Evolutionary conservation across 108 stramenopile genomes (phyloP).

Genomic region (Skeletonema tropicum): DNA sequence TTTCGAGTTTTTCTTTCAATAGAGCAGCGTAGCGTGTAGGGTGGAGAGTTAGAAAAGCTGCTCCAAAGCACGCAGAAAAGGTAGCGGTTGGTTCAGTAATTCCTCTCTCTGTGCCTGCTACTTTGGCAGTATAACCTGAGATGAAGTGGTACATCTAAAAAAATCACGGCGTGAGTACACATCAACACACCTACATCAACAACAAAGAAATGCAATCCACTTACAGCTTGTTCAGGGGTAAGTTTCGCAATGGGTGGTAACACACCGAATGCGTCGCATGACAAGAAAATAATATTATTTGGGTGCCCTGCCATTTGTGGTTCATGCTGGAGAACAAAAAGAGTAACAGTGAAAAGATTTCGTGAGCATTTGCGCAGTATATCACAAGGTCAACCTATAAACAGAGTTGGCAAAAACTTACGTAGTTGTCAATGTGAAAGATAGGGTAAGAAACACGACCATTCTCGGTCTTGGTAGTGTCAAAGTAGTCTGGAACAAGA

Average conservation of each 20-base stretch:
- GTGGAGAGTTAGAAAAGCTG: constrained; percentile 96
- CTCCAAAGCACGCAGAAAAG: constrained; percentile 96
- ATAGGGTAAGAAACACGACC: constrained; percentile 97
- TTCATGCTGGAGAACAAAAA: constrained; percentile 65
- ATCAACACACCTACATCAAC: no score
- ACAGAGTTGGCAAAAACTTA: constrained; percentile 39
- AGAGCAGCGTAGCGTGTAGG: constrained; percentile 96
- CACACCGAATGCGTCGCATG: constrained; percentile 98
- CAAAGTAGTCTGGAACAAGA: constrained; percentile 86
- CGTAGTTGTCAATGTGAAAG: constrained; percentile 91
- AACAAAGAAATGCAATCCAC: no score
- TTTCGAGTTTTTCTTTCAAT: constrained; percentile 89
- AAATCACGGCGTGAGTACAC: no score
- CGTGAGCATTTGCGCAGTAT: constrained; percentile 1
- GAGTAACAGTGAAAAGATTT: background rate
- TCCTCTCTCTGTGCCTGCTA: constrained; percentile 98
- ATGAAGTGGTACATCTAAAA: constrained; percentile 99
- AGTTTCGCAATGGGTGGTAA: constrained; percentile 96
- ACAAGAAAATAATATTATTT: constrained; percentile 94
- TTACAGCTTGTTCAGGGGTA: constrained; percentile 91
- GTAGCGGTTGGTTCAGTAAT: constrained; percentile 93
- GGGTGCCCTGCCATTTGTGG: constrained; percentile 96
- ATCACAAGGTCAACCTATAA: background rate
- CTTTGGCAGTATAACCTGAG: constrained; percentile 97
- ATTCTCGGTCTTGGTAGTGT: constrained; percentile 95